Base-by-base conservation (phyloP, 1,284 basidiomycete genomes). In the Pseudozyma sp. region DNA sequence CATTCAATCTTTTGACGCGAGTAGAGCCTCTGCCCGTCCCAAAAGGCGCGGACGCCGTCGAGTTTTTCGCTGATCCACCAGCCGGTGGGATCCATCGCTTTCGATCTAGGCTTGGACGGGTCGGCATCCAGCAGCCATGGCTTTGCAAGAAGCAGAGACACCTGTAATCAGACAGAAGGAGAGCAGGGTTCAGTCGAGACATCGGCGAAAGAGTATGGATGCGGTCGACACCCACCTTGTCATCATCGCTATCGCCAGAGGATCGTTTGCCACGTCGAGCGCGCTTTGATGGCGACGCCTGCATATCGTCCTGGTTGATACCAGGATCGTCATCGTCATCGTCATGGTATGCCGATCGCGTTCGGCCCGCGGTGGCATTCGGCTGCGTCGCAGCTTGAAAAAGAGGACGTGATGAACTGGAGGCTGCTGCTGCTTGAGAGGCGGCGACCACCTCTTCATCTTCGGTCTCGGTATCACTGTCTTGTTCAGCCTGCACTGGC, bases 61-160 rank as follows among this genome's bases (percentile, higher is more conserved):
- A 85, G 80, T 77, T 78, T 90, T 78, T 91, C 90, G 24, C 89
- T 90, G 31, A 90, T 87, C 89, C 89, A 90, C 88, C 88, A 90
- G 0, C 88, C 89, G 10, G 87, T 87, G 0, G 89, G 89, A 74
- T 90, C 89, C 45, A 86, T 84, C 1, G 62, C 46, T 47, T 55
- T 67, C 7, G 54, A 50, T 19, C 48, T 53, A 1, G 65, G 53
- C 40, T 61, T 69, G 10, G 59, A 54, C 1, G 72, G 72, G 0
- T 88, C 88, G 10, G 80, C 87, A 13, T 88, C 87, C 7, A 89
- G 60, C 59, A 88, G 88, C 88, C 89, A 90, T 61, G 89, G 89
- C 63, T 88, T 87, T 1, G 90, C 90, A 0, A 90, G 85, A 49
- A 90, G 81, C 5, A 90, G 76, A 29, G 72, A 67, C 7, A 72